Base-by-base conservation (phyloP, 441 rosid genomes). In the Brassica balearica region DNA sequence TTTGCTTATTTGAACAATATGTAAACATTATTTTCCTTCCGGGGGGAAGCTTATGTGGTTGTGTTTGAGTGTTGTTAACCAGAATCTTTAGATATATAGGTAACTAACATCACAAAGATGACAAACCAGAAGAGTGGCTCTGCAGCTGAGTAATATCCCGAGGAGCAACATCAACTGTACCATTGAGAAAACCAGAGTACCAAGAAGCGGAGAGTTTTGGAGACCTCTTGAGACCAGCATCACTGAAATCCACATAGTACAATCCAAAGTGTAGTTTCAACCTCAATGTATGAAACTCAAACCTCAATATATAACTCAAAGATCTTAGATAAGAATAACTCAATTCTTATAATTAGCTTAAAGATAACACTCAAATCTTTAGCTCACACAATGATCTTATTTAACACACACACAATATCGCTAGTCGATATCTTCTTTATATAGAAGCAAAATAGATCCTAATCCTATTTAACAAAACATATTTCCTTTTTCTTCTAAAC, bases 201-300 rank as follows among this genome's bases (percentile, higher is more conserved):
- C 93, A 87, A 2, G 77, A 64, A 8, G 93, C 90, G 56, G 93
- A 92, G 71, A 83, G 85, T 84, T 88, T 92, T 0, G 91, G 89
- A 32, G 72, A 22, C 56, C 92, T 82, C 55, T 55, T 80, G 80
- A 85, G 53, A 56, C 25, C 12, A 56, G 0, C 4, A 56, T 56
- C 62, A 55, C 62, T 56, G 25, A 19, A 56, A 56, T 90, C 89
- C 1, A 88, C 90, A 51, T 79, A 80, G 74, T 81, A 88, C 51
- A 88, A 73, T 17, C 94, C 92, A 27, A 5, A n/a, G n/a, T n/a
- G n/a, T n/a, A n/a, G n/a, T n/a, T n/a, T n/a, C n/a, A n/a, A n/a
- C n/a, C n/a, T n/a, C n/a, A n/a, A n/a, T n/a, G n/a, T n/a, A n/a
- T n/a, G n/a, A n/a, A n/a, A n/a, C n/a, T n/a, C n/a, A n/a, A n/a